Evolutionary conservation across 305 asterid genomes (phyloP), one percentile per base, ranked within the genome.

Genomic region (Lippia alba): DNA sequence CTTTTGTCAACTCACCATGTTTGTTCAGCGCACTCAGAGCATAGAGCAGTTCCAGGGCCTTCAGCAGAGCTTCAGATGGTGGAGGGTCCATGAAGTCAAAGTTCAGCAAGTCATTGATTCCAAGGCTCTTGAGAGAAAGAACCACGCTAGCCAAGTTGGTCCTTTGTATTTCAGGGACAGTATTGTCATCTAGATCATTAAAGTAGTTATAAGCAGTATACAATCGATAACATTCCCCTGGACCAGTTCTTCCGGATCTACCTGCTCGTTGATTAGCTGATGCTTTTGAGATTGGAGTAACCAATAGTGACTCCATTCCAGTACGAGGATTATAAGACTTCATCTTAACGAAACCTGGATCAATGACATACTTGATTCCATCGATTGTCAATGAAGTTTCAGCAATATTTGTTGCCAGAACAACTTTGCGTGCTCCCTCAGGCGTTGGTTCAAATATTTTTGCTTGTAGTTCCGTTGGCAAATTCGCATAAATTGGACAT

Each of bases 261-360:
- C 98, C 97, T n/a, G 98, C 97, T 68, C 97, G 87, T 61, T 93
- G 98, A 77, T 91, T 86, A 10, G 98, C 96, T 46, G 98, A 94
- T 33, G 99, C 99, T 86, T 91, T 94, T 3, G 97, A 94, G 71
- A 94, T 80, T 20, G 99, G 97, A 77, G 95, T 80, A 49, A 88
- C 74, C 79, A 88, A 69, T 54, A 89, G 71, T 36, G 97, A 88
- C 61, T 94, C 97, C 97, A 89, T 87, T 67, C 99, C 99, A 0
- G 97, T 86, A 62, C 93, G 80, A 24, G 97, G 97, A 76, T 90
- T 89, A 67, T 89, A 94, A 4, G 97, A 86, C 78, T 89, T 94
- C 91, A 91, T 89, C 76, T 94, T 94, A 67, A 84, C 87, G 77
- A 89, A 94, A 51, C 99, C 99, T 0, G 99, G 97, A 80, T 94